Percentiles rank a stretch among this genome's conserved stretches.
phyloP scores from a whole-genome alignment of 306 rosid genomes.

The Ceratonia siliqua region DNA sequence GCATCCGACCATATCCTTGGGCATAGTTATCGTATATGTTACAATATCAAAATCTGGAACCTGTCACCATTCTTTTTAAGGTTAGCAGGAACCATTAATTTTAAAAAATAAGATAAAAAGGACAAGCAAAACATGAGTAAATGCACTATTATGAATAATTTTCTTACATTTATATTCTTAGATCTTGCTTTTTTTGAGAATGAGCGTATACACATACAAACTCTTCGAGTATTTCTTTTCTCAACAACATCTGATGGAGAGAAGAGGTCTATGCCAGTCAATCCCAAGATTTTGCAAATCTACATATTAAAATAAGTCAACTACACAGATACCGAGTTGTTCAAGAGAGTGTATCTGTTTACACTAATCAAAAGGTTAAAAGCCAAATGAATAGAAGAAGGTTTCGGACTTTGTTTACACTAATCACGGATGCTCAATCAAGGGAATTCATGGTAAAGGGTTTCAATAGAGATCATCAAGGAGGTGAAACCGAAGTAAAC shows the following conservation, averaged over 20 bases:
- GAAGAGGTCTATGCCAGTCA: conserved; percentile 59
- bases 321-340: conserved; percentile 2
- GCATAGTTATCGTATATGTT: conserved; percentile 53
- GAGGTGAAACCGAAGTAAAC: neutral
- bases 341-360: neutral
- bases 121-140: conserved; percentile 2
- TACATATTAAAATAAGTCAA: conserved; percentile 23
- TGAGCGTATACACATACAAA: conserved; percentile 62
- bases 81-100: conserved; percentile 8
- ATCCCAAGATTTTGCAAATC: conserved; percentile 59
- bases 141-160: neutral
- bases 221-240: conserved; percentile 52
- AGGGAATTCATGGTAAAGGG: neutral
- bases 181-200: conserved; percentile 53
- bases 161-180: conserved; percentile 42
- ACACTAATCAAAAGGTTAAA: conserved; percentile 16
- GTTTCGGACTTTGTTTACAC: conserved; percentile 15
- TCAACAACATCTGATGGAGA: conserved; percentile 66
- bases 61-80: conserved; percentile 34
- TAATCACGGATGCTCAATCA: neutral
- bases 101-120: neutral
- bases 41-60: conserved; percentile 67
- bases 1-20: conserved; percentile 53
- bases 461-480: neutral
- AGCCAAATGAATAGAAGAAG: conserved; percentile 15